Evolutionary conservation across 164 flowering plant species (phyloP).

Genomic region (Chloranthus sessilifolius): DNA sequence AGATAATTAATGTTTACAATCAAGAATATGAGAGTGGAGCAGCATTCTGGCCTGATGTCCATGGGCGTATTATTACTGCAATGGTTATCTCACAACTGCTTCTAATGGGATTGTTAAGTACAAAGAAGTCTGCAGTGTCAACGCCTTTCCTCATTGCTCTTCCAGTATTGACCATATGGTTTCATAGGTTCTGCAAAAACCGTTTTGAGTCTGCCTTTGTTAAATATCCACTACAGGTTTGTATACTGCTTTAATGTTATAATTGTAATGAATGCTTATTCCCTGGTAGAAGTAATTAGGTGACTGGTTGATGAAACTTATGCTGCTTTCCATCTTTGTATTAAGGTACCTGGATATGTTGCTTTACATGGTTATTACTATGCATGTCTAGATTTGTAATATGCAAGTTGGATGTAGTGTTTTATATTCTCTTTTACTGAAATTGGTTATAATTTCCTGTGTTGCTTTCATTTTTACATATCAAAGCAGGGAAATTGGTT

Average conservation of each 20-base stretch:
- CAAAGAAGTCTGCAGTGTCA: constrained; percentile 56
- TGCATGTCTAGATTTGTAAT: too few relatives aligned
- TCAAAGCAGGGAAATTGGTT: too few relatives aligned
- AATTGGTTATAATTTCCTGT: too few relatives aligned
- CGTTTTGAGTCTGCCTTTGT: constrained; percentile 75
- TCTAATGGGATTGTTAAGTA: constrained; percentile 63
- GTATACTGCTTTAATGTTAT: constrained; percentile 6
- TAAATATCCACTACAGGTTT: constrained; percentile 70
- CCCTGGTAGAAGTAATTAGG: background rate
- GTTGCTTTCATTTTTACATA: too few relatives aligned
- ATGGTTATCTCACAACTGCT: constrained; percentile 65
- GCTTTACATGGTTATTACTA: too few relatives aligned
- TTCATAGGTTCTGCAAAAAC: constrained; percentile 65
- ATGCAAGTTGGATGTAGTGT: too few relatives aligned
- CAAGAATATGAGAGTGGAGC: constrained; percentile 85
- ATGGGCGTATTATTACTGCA: constrained; percentile 55
- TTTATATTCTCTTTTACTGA: too few relatives aligned
- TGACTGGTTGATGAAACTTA: background rate
- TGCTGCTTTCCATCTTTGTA: constrained; percentile 1
- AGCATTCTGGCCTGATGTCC: constrained; percentile 89
- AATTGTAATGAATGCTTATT: background rate
- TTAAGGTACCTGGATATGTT: too few relatives aligned
- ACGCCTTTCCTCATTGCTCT: constrained; percentile 69
- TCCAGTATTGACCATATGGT: constrained; percentile 76
- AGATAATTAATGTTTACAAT: constrained; percentile 84